phyloP scores from a whole-genome alignment of 352 stramenopile genomes.

The Phytophthora sp. region DNA sequence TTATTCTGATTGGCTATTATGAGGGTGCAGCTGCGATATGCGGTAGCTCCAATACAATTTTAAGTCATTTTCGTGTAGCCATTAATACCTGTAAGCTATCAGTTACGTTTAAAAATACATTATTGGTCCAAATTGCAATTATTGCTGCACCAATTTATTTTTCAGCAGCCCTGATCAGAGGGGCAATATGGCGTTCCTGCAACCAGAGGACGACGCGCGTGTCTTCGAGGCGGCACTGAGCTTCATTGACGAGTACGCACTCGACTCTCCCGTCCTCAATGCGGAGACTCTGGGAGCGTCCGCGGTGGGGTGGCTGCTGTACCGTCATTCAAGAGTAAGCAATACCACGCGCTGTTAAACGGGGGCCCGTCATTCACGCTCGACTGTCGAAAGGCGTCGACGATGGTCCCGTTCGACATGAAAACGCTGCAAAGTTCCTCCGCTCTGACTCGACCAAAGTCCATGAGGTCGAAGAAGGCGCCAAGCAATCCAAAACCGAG shows the following conservation, averaged over 20 bases:
- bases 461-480: conserved; percentile 19
- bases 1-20: too few relatives aligned
- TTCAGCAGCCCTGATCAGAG: too few relatives aligned
- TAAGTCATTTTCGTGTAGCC: too few relatives aligned
- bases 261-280: background rate
- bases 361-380: conserved; percentile 24
- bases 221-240: conserved; percentile 32
- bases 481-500: conserved; percentile 35
- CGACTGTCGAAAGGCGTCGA: conserved; percentile 9
- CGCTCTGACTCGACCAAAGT: conserved; percentile 14
- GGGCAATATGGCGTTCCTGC: conserved; percentile 38
- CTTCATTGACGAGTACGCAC: conserved; percentile 30
- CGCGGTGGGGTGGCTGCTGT: background rate
- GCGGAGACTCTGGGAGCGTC: background rate
- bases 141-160: too few relatives aligned
- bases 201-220: conserved; percentile 22
- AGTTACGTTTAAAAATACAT: too few relatives aligned
- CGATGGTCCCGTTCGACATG: conserved; percentile 30
- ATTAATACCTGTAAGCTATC: too few relatives aligned
- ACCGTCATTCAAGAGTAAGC: conserved; percentile 2
- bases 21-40: too few relatives aligned
- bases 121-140: too few relatives aligned
- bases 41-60: too few relatives aligned
- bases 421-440: conserved; percentile 7
- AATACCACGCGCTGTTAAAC: conserved; percentile 1